phyloP scores from a whole-genome alignment of 78 protist species.

The Planoprotostelium fungivorum region DNA sequence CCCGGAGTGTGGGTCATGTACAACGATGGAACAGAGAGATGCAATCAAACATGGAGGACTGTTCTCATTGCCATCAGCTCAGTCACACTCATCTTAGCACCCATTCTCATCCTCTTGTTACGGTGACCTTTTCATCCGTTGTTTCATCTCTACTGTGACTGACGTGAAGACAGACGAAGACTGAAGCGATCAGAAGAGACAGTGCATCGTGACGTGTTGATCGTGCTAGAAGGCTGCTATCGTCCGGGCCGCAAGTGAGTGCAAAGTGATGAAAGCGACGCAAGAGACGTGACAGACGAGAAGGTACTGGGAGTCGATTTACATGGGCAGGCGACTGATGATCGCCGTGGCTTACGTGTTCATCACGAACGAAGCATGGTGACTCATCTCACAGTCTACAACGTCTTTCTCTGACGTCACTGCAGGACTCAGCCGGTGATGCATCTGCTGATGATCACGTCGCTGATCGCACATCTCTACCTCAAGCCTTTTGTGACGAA shows the following conservation, averaged over 20 bases:
- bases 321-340: background rate
- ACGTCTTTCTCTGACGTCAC: background rate
- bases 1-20: background rate
- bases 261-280: background rate
- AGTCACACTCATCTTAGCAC: background rate
- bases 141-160: background rate
- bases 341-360: too few relatives aligned
- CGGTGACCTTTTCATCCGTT: background rate
- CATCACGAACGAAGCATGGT: too few relatives aligned
- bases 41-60: background rate
- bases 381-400: too few relatives aligned
- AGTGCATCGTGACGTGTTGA: too few relatives aligned
- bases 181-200: background rate
- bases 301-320: background rate
- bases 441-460: background rate
- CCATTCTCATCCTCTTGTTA: background rate
- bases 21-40: background rate
- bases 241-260: background rate
- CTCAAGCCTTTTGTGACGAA: background rate
- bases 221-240: background rate
- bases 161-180: background rate
- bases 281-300: background rate
- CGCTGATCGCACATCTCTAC: background rate
- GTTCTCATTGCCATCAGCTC: background rate
- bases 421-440: background rate